Base-by-base conservation (phyloP, 129 eudicot genomes). In the Lactuca saligna region DNA sequence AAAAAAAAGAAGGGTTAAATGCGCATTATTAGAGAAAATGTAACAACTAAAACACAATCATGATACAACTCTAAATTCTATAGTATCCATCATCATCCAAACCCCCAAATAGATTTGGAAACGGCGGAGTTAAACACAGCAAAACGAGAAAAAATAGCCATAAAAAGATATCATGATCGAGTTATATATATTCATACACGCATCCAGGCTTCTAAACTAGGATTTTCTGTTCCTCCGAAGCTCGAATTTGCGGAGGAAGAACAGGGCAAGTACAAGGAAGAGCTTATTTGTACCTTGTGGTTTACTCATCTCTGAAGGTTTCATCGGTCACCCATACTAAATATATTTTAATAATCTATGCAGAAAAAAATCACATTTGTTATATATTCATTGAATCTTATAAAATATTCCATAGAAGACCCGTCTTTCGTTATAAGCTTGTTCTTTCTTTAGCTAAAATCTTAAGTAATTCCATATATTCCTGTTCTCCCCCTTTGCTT, bases 381-480 rank as follows among this genome's bases (percentile, higher is more conserved):
- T 58, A 10, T 53, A 15, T 41, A 14, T 71, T 65, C 61, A 70
- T 69, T 70, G 55, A 48, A 72, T 61, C 72, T 57, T 17, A 46
- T 39, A 39, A 57, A 57, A 17, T 74, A 65, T 65, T 55, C 42
- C 49, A 63, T 13, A n/a, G 73, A 75, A 54, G 63, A 78, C 63
- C 61, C 60, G 12, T 69, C 81, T 63, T 66, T 75, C 81, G 66
- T 83, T 76, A 70, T 79, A 67, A 72, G 29, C 77, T 79, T 72
- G 74, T 76, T 79, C 67, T 66, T 57, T 65, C 63, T 66, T 74
- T 46, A 53, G 51, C 84, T 73, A 76, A 71, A 42, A 70, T 54
- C 61, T 35, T 56, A 58, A 79, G 76, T 72, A 71, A 79, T 75
- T 75, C 70, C 57, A 63, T 57, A 15, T 66, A 54, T 35, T 63